Percentiles rank a stretch among this genome's conserved stretches.
Evolutionary conservation across 208 protist species (phyloP).

Genomic region (Leishmania arabica): DNA sequence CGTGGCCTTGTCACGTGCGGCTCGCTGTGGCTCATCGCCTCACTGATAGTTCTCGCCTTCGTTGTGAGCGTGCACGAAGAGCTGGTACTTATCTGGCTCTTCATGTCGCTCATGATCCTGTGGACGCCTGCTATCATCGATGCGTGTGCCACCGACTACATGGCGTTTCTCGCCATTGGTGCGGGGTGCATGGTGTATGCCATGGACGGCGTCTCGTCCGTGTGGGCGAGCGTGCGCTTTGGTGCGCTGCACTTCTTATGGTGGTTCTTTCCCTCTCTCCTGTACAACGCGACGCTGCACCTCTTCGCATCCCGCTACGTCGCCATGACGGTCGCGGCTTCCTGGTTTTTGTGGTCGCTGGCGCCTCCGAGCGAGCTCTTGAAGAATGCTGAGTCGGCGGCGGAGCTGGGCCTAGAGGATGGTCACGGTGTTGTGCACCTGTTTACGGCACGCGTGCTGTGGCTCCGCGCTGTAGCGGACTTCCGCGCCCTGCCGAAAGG

Average conservation of each 20-base stretch:
- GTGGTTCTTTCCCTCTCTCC: conserved; percentile 55
- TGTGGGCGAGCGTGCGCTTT: conserved; percentile 41
- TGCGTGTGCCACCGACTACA: conserved; percentile 72
- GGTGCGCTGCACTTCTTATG: conserved; percentile 53
- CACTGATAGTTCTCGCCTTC: conserved; percentile 57
- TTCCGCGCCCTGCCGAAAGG: conserved; percentile 16
- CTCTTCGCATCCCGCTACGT: conserved; percentile 49
- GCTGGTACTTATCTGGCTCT: conserved; percentile 82
- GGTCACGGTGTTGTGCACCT: conserved; percentile 23
- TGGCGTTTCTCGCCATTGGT: conserved; percentile 50
- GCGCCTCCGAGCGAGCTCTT: conserved; percentile 24
- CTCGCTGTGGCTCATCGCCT: conserved; percentile 56
- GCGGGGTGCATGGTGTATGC: conserved; percentile 41
- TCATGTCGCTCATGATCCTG: conserved; percentile 72
- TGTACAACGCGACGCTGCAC: conserved; percentile 59
- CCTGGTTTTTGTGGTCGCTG: conserved; percentile 33
- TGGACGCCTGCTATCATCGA: conserved; percentile 87
- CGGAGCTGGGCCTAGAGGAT: conserved; percentile 19
- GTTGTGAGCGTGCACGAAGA: conserved; percentile 91
- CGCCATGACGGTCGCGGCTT: conserved; percentile 37
- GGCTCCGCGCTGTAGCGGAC: conserved; percentile 32
- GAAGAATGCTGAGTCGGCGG: conserved; percentile 9
- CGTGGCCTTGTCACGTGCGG: conserved; percentile 52
- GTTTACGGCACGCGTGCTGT: conserved; percentile 24
- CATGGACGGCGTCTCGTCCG: conserved; percentile 51